phyloP scores from a whole-genome alignment of 1,139 yeast species.

The Geotrichum cucujoidarum region DNA sequence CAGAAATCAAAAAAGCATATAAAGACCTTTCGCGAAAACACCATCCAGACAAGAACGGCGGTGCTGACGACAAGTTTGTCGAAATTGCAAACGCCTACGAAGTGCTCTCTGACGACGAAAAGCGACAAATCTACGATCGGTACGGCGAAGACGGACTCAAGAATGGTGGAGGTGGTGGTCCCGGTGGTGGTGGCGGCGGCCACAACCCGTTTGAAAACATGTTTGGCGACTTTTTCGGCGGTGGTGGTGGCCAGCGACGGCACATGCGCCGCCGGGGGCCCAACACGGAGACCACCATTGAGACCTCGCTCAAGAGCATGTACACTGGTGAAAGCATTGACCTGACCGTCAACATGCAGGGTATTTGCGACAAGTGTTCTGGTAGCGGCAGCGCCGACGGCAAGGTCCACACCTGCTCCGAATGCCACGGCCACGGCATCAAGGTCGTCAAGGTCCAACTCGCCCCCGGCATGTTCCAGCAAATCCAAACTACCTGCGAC shows the following conservation, averaged over 20 bases:
- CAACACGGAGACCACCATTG: slow-evolving; percentile 53
- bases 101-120: slow-evolving; percentile 69
- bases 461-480: slow-evolving; percentile 89
- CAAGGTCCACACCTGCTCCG: slow-evolving; percentile 53
- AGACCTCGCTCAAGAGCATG: slow-evolving; percentile 58
- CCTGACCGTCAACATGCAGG: slow-evolving; percentile 63
- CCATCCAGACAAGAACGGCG: slow-evolving; percentile 92
- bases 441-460: slow-evolving; percentile 64
- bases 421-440: slow-evolving; percentile 74
- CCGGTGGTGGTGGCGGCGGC: slow-evolving; percentile 35
- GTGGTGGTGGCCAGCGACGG: slow-evolving; percentile 44
- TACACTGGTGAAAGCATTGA: slow-evolving; percentile 62
- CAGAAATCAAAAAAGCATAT: slow-evolving; percentile 83
- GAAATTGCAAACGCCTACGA: slow-evolving; percentile 95
- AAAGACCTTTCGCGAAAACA: slow-evolving; percentile 76
- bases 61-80: slow-evolving; percentile 78
- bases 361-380: slow-evolving; percentile 67
- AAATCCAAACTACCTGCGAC: slow-evolving; percentile 73
- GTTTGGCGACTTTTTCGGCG: slow-evolving; percentile 73
- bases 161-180: slow-evolving; percentile 29
- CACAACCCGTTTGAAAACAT: slow-evolving; percentile 48
- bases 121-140: slow-evolving; percentile 65
- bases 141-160: slow-evolving; percentile 79
- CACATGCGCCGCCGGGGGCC: slow-evolving; percentile 51
- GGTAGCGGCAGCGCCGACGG: slow-evolving; percentile 88